Conservation (phyloP, 176 grass and related monocot genomes). For the Ensete ventricosum region DNA sequence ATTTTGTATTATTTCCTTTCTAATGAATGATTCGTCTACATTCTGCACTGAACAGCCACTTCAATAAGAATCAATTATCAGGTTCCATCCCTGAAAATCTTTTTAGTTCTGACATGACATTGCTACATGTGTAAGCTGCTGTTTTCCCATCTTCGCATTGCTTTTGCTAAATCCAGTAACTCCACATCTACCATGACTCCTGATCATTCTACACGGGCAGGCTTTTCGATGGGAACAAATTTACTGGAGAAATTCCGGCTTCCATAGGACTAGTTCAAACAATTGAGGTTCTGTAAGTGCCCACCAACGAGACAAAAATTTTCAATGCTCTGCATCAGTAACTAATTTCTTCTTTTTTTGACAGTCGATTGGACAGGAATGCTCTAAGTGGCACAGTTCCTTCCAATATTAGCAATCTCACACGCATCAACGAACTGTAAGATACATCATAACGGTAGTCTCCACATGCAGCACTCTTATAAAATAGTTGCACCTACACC, state of each 20-base stretch:
- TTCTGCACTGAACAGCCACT: constrained; percentile 54
- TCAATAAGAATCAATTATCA: constrained; percentile 80
- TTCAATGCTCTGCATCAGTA: too few species aligned
- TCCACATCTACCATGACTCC: background rate
- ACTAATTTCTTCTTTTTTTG: background rate
- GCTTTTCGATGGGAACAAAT: constrained; percentile 69
- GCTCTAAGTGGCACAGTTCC: constrained; percentile 2
- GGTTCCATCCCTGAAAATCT: constrained; percentile 62
- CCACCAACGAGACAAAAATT: background rate
- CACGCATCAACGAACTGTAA: background rate
- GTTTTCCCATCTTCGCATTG: background rate
- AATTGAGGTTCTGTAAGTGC: constrained; percentile 75
- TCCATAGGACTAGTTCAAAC: constrained; percentile 54
- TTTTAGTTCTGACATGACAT: constrained; percentile 60
- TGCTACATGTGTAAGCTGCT: constrained; percentile 74
- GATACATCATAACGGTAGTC: background rate
- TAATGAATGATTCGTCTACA: background rate
- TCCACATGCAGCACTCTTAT: background rate
- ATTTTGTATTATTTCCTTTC: background rate
- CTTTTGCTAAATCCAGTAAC: background rate
- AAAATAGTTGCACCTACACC: background rate
- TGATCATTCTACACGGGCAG: constrained; percentile 25
- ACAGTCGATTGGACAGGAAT: constrained; percentile 6
- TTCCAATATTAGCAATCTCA: constrained; percentile 14
- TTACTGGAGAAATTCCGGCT: constrained; percentile 56